phyloP scores from a whole-genome alignment of 2,329 filamentous ascomycete species.

The Epichloe brachyelytri region DNA sequence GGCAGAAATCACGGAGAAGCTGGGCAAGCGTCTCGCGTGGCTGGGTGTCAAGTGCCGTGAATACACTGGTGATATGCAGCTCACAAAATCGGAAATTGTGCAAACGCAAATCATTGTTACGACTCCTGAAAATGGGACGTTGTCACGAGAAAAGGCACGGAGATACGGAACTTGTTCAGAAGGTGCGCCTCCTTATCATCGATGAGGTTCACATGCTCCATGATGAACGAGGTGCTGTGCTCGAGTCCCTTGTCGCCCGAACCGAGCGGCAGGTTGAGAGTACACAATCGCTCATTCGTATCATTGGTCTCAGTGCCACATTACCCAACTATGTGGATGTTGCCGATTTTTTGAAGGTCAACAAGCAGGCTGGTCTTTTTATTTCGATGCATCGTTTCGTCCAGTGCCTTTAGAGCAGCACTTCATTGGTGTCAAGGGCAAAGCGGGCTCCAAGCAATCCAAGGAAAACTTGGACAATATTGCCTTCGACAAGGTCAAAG shows the following conservation, averaged over 20 bases:
- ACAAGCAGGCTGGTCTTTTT: constrained; percentile 82
- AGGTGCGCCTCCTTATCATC: constrained; percentile 89
- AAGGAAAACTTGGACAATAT: constrained; percentile 80
- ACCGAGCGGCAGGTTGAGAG: constrained; percentile 96
- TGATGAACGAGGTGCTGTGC: constrained; percentile 87
- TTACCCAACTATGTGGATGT: constrained; percentile 95
- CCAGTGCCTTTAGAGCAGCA: constrained; percentile 95
- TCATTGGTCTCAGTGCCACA: constrained; percentile 89
- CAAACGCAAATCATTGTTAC: constrained; percentile 97
- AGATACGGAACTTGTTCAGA: constrained; percentile 94
- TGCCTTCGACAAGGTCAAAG: constrained; percentile 85
- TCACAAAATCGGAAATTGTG: constrained; percentile 91
- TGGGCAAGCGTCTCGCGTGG: constrained; percentile 86
- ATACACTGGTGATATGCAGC: constrained; percentile 95
- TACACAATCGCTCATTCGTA: constrained; percentile 92
- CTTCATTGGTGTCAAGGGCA: constrained; percentile 92
- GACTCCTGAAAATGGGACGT: constrained; percentile 98
- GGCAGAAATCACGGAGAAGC: constrained; percentile 89
- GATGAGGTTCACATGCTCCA: constrained; percentile 99
- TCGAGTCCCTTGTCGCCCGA: constrained; percentile 89
- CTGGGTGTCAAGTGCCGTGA: constrained; percentile 85
- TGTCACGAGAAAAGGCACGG: constrained; percentile 90
- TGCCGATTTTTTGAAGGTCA: constrained; percentile 92
- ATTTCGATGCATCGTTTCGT: constrained; percentile 91
- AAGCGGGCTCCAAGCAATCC: constrained; percentile 65